Percentiles rank a stretch among this genome's conserved stretches.
These are phyloP conservation scores for Penicillium hesseltinei DNA, from an alignment of 2,329 filamentous ascomycete species.

Conservation along the genomic window DNA sequence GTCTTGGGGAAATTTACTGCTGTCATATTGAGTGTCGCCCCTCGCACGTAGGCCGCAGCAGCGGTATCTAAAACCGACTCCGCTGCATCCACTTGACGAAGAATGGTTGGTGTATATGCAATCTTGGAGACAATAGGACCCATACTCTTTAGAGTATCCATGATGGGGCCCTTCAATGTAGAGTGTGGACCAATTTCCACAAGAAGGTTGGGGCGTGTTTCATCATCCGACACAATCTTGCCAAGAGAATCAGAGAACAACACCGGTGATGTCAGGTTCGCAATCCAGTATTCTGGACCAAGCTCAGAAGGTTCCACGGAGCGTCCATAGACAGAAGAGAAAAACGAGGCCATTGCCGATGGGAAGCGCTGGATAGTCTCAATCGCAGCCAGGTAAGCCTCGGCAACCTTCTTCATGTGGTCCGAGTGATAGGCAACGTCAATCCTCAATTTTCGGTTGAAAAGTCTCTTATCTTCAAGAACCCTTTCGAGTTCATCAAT, in stretches of 20 bases:
- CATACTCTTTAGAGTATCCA: constrained; percentile 27
- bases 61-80: constrained; percentile 25
- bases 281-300: constrained; percentile 27
- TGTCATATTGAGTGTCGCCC: constrained; percentile 16
- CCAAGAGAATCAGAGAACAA: constrained; percentile 22
- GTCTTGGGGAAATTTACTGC: constrained; percentile 21
- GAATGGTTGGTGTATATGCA: constrained; percentile 24
- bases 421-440: constrained; percentile 29
- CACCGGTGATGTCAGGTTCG: constrained; percentile 26
- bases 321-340: constrained; percentile 20
- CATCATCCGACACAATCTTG: constrained; percentile 19
- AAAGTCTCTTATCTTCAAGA: constrained; percentile 18
- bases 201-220: constrained; percentile 16
- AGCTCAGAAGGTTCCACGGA: constrained; percentile 18
- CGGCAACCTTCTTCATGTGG: constrained; percentile 24
- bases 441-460: constrained; percentile 31
- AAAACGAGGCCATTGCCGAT: constrained; percentile 18
- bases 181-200: constrained; percentile 40
- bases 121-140: constrained; percentile 14
- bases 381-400: constrained; percentile 20
- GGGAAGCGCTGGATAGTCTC: constrained; percentile 14
- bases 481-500: constrained; percentile 18
- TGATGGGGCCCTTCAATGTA: constrained; percentile 34
- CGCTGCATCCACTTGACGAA: constrained; percentile 24
- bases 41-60: constrained; percentile 19